A percentile compares a stretch with the other conserved stretches of the same genome.
phyloP scores from a whole-genome alignment of 208 protist species.

The Leishmania tarentolae region DNA sequence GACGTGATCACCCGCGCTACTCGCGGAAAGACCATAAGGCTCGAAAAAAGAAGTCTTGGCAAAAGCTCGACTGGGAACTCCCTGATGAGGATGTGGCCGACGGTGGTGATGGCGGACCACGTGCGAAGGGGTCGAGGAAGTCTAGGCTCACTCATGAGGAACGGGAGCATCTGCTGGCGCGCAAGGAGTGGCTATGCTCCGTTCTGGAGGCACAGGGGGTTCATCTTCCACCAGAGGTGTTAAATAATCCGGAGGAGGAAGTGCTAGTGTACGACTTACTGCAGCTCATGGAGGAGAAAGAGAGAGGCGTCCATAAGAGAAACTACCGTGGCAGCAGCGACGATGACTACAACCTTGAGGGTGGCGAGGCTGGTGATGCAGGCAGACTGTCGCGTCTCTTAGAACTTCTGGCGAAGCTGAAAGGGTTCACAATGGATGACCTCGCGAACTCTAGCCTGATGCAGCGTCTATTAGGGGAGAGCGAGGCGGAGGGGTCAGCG shows the following conservation, averaged over 20 bases:
- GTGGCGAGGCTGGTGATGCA: slow-evolving; percentile 38
- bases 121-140: background rate
- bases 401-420: slow-evolving; percentile 54
- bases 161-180: slow-evolving; percentile 32
- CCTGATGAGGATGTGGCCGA: background rate
- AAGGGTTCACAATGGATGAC: slow-evolving; percentile 54
- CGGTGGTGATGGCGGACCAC: background rate
- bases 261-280: slow-evolving; percentile 61
- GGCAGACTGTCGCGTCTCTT: slow-evolving; percentile 36
- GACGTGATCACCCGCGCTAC: slow-evolving; percentile 10
- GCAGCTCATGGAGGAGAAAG: slow-evolving; percentile 31
- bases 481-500: slow-evolving; percentile 23
- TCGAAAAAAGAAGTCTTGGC: background rate
- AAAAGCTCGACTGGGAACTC: background rate
- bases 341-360: slow-evolving; percentile 40
- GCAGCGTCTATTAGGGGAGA: slow-evolving; percentile 46
- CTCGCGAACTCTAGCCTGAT: slow-evolving; percentile 61
- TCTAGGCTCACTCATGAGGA: slow-evolving; percentile 31
- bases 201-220: slow-evolving; percentile 52
- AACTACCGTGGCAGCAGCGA: slow-evolving; percentile 6
- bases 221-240: slow-evolving; percentile 34
- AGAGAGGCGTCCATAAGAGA: background rate
- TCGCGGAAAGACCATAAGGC: background rate
- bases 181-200: slow-evolving; percentile 48
- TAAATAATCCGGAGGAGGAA: slow-evolving; percentile 42